Evolutionary conservation across 2,329 filamentous ascomycete species (phyloP).

Genomic region (Cladosporium sp.): DNA sequence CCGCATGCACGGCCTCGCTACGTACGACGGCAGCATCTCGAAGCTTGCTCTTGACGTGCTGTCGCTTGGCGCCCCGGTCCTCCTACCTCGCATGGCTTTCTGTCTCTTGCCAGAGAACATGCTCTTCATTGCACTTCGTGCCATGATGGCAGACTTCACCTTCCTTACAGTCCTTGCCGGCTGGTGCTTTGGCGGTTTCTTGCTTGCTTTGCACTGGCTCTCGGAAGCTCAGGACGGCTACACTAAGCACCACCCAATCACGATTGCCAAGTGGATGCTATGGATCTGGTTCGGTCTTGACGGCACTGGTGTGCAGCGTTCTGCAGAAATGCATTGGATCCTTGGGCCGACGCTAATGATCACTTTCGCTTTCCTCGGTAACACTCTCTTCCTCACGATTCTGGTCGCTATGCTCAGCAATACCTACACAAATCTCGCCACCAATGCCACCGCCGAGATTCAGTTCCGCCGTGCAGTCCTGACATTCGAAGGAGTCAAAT

Average conservation of each 20-base stretch:
- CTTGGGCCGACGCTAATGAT: conserved; percentile 77
- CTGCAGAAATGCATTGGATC: conserved; percentile 70
- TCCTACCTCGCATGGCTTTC: conserved; percentile 76
- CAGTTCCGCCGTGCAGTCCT: conserved; percentile 76
- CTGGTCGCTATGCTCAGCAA: conserved; percentile 82
- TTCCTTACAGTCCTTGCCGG: conserved; percentile 68
- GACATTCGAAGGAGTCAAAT: conserved; percentile 81
- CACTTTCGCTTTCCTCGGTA: conserved; percentile 78
- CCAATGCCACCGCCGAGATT: conserved; percentile 76
- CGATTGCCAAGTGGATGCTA: conserved; percentile 85
- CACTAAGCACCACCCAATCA: conserved; percentile 46
- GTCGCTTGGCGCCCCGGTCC: conserved; percentile 72
- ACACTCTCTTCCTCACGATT: conserved; percentile 84
- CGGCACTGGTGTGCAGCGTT: conserved; percentile 54
- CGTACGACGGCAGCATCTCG: conserved; percentile 33
- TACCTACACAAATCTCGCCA: conserved; percentile 73
- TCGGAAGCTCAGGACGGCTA: conserved; percentile 52
- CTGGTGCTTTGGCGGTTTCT: conserved; percentile 81
- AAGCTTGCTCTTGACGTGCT: conserved; percentile 65
- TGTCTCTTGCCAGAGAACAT: conserved; percentile 80
- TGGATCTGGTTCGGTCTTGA: conserved; percentile 91
- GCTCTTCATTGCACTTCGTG: conserved; percentile 73
- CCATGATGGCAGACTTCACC: conserved; percentile 85
- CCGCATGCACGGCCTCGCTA: conserved; percentile 61
- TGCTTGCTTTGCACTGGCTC: conserved; percentile 76